These are phyloP conservation scores for Gonapodya prolifera DNA, from an alignment of 192 early-diverging fungal genomes.

Conservation along the genomic window DNA sequence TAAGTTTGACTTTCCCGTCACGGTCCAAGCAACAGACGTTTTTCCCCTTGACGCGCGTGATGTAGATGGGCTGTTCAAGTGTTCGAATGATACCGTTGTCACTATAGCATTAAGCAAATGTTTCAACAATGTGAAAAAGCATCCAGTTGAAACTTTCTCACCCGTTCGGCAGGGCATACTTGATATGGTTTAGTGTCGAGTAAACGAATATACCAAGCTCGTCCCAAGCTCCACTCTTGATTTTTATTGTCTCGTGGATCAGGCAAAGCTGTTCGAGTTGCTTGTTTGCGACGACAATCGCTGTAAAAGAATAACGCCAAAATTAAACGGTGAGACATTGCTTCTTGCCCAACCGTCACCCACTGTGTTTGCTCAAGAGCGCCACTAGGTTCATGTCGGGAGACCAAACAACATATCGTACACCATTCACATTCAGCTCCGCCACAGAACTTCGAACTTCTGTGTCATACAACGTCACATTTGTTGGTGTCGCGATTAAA, in stretches of 20 bases:
- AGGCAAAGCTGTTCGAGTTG: constrained; percentile 72
- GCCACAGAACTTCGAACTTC: constrained; percentile 62
- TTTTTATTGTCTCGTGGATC: constrained; percentile 94
- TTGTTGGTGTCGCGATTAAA: constrained; percentile 68
- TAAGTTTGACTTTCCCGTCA: constrained; percentile 70
- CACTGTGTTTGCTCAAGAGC: constrained; percentile 89
- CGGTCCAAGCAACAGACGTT: constrained; percentile 79
- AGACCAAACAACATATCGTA: constrained; percentile 93
- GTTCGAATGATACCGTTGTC: constrained; percentile 97
- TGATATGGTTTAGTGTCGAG: constrained; percentile 96
- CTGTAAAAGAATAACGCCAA: constrained; percentile 19
- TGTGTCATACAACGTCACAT: constrained; percentile 84
- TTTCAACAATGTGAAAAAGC: background rate
- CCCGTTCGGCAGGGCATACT: constrained; percentile 90
- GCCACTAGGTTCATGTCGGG: constrained; percentile 78
- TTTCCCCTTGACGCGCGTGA: constrained; percentile 76
- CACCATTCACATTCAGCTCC: constrained; percentile 69
- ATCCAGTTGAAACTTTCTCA: constrained; percentile 19
- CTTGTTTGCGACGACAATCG: constrained; percentile 81
- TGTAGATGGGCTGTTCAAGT: constrained; percentile 87
- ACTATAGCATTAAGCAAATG: constrained; percentile 16
- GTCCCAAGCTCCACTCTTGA: constrained; percentile 97
- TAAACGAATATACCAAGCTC: constrained; percentile 83
- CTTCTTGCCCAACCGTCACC: constrained; percentile 8
- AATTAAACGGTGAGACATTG: background rate